These are phyloP conservation scores for Strigomonas culicis DNA, from an alignment of 208 protist genomes.

Conservation along the genomic window DNA sequence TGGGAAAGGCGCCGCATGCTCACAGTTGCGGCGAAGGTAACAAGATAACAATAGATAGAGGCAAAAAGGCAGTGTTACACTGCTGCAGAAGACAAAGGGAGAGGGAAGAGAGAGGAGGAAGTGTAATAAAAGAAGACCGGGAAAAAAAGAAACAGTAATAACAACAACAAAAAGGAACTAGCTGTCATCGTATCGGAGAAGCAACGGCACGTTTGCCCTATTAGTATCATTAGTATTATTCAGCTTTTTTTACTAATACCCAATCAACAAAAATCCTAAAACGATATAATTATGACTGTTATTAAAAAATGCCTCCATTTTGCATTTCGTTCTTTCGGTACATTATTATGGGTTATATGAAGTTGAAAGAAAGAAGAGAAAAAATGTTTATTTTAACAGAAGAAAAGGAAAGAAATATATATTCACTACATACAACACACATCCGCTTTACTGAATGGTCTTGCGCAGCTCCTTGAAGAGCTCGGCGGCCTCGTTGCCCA, in stretches of 20 bases:
- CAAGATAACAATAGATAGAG: no score
- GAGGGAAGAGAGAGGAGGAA: neutral
- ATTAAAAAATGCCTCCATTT: no score
- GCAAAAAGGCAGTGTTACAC: neutral
- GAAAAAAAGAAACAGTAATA: conserved; percentile 2
- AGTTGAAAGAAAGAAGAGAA: conserved; percentile 1
- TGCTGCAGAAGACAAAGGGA: neutral
- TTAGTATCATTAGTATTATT: neutral
- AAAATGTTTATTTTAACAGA: conserved; percentile 5
- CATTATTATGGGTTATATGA: conserved; percentile 5
- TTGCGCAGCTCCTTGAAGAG: conserved; percentile 72
- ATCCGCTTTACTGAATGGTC: conserved; percentile 33
- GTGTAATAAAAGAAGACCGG: neutral
- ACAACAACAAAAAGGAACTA: conserved; percentile 12
- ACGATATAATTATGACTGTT: no score
- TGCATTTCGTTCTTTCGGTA: no score
- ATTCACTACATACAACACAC: neutral
- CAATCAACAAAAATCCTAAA: no score
- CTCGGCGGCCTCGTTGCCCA: conserved; percentile 41
- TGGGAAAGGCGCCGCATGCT: neutral
- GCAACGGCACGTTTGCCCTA: neutral
- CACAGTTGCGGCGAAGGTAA: neutral
- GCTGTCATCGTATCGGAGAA: neutral
- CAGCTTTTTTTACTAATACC: neutral
- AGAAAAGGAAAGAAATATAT: neutral